phyloP scores from a whole-genome alignment of 2,329 filamentous ascomycete genomes.

The Aspergillus neoniger region DNA sequence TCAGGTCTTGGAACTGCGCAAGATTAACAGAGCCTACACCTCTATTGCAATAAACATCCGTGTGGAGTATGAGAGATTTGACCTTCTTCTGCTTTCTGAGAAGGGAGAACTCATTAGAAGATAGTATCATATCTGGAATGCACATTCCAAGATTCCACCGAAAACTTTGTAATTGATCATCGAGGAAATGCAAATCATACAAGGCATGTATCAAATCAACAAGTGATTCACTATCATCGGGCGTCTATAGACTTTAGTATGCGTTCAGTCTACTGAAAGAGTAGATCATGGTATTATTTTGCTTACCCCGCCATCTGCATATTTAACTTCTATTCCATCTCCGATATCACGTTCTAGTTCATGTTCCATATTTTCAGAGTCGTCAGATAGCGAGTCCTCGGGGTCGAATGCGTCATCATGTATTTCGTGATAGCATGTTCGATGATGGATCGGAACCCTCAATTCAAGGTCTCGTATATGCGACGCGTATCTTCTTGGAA shows the following conservation, averaged over 20 bases:
- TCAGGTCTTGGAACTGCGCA: not conserved
- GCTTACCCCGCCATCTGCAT: too few species aligned
- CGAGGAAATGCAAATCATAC: not conserved
- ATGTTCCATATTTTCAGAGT: too few species aligned
- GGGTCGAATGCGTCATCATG: too few species aligned
- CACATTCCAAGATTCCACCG: constrained; percentile 9
- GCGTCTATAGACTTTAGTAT: too few species aligned
- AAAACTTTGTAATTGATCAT: constrained; percentile 2
- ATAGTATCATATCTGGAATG: not conserved
- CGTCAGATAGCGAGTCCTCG: too few species aligned
- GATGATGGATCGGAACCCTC: not conserved
- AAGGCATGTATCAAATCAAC: not conserved
- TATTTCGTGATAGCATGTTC: too few species aligned
- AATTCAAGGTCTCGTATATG: not conserved
- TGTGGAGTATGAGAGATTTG: not conserved
- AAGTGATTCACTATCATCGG: not conserved
- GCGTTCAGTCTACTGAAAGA: too few species aligned
- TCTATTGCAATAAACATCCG: not conserved
- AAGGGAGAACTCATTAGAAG: not conserved
- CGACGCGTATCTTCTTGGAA: not conserved
- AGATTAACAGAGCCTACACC: not conserved
- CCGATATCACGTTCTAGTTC: too few species aligned
- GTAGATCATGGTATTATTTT: too few species aligned
- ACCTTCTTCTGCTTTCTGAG: not conserved
- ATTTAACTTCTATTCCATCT: too few species aligned